Conservation (phyloP, 306 rosid species). For the Quercus variabilis region DNA sequence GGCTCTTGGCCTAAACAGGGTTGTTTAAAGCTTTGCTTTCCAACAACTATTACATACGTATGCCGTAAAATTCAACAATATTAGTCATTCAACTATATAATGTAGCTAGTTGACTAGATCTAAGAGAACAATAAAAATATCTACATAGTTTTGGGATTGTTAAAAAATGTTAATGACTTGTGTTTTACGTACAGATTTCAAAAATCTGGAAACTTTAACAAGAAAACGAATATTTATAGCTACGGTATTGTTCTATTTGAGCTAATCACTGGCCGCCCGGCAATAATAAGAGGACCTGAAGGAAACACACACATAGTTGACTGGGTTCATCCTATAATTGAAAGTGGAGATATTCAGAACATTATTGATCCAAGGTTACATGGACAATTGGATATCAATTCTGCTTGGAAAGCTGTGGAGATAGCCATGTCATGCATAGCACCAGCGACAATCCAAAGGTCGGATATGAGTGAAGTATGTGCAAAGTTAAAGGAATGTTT, state of each 20-base stretch:
- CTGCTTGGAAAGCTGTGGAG: neutral
- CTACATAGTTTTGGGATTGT: no score
- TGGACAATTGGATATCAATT: constrained; percentile 6
- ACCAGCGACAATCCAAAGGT: neutral
- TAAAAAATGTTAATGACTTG: no score
- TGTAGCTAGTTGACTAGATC: no score
- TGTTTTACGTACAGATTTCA: no score
- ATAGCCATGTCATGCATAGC: neutral
- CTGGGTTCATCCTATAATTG: constrained; percentile 24
- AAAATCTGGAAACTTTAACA: no score
- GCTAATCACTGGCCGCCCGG: constrained; percentile 24
- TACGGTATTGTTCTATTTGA: constrained; percentile 38
- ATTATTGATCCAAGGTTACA: constrained; percentile 27
- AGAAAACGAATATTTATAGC: constrained; percentile 28
- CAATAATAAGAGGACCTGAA: neutral
- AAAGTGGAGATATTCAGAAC: constrained; percentile 19
- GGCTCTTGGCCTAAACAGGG: no score
- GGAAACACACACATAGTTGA: constrained; percentile 15
- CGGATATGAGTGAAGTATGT: neutral
- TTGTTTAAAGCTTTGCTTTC: no score
- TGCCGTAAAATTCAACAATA: no score
- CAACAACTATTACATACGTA: no score
- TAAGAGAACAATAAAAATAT: no score
- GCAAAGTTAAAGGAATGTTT: constrained; percentile 3
- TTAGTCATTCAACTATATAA: no score